Evolutionary conservation across 306 rosid genomes (phyloP).

Genomic region (Phaseolus lunatus): DNA sequence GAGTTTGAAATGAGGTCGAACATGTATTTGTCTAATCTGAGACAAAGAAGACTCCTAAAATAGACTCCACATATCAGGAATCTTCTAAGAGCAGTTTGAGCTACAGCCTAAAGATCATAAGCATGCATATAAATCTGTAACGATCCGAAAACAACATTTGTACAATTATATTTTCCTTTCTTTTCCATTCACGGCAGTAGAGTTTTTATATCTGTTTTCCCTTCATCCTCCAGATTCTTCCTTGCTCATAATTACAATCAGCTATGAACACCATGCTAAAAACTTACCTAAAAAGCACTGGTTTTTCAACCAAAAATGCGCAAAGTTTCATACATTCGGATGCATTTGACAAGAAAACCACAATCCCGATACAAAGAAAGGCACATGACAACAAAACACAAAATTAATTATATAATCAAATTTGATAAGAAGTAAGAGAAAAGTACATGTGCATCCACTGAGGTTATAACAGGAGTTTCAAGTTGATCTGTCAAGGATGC

Average conservation of each 20-base stretch:
- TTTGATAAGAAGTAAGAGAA: conserved; percentile 18
- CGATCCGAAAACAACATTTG: neutral
- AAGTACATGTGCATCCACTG: conserved; percentile 73
- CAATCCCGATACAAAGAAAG: conserved; percentile 1
- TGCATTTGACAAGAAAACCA: conserved; percentile 27
- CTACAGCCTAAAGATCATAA: neutral
- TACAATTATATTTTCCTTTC: neutral
- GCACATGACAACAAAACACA: conserved; percentile 23
- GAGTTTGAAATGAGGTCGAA: neutral
- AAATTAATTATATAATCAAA: conserved; percentile 31
- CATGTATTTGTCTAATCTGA: neutral
- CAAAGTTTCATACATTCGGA: neutral
- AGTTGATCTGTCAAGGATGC: conserved; percentile 60
- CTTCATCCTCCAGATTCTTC: conserved; percentile 24
- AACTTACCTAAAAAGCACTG: conserved; percentile 14
- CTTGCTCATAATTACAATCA: conserved; percentile 30
- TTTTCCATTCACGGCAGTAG: neutral
- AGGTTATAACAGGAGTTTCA: conserved; percentile 56
- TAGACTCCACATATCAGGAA: neutral
- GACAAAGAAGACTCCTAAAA: neutral
- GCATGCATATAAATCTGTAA: neutral
- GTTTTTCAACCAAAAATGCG: conserved; percentile 17
- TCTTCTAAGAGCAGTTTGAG: neutral
- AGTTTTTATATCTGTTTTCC: neutral
- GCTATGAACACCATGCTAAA: conserved; percentile 25